These are phyloP conservation scores for Pseudogymnoascus sp. DNA, from an alignment of 2,329 filamentous ascomycete genomes.

Conservation along the genomic window DNA sequence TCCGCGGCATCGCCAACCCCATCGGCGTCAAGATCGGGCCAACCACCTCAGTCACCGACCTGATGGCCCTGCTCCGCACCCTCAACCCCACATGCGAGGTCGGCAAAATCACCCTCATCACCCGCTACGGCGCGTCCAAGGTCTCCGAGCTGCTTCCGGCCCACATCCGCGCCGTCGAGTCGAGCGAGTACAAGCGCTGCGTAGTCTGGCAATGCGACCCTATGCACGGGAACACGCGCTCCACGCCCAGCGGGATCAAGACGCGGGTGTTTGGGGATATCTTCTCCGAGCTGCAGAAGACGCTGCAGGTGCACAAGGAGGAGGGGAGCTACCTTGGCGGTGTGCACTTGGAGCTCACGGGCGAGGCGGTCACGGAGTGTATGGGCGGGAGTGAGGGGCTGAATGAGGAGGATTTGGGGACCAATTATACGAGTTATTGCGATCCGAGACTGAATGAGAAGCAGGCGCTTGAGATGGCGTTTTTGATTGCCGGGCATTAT, in stretches of 20 bases:
- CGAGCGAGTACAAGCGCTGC: slow-evolving; percentile 53
- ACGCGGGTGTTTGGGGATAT: slow-evolving; percentile 88
- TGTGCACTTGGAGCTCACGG: slow-evolving; percentile 90
- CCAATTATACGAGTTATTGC: slow-evolving; percentile 94
- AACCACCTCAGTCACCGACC: slow-evolving; percentile 65
- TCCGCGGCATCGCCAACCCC: slow-evolving; percentile 90
- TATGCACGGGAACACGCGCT: slow-evolving; percentile 81
- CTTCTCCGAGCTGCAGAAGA: slow-evolving; percentile 74
- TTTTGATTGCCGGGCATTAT: slow-evolving; percentile 81
- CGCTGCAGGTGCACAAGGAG: slow-evolving; percentile 74
- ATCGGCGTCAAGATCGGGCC: slow-evolving; percentile 96
- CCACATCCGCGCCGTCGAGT: slow-evolving; percentile 84
- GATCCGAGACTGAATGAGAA: slow-evolving; percentile 95
- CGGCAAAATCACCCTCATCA: slow-evolving; percentile 94
- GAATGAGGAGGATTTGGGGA: slow-evolving; percentile 76
- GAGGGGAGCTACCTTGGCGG: slow-evolving; percentile 83
- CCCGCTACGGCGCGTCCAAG: slow-evolving; percentile 76
- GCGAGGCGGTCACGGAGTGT: slow-evolving; percentile 94
- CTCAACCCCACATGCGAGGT: slow-evolving; percentile 76
- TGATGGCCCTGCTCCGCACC: slow-evolving; percentile 69
- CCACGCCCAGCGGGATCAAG: slow-evolving; percentile 72
- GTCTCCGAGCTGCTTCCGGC: slow-evolving; percentile 67
- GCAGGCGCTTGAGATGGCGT: slow-evolving; percentile 90
- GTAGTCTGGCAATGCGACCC: slow-evolving; percentile 98
- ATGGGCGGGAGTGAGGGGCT: slow-evolving; percentile 81